Evolutionary conservation across 2,329 filamentous ascomycete genomes (phyloP), one percentile per base, ranked within the genome.

Genomic region (Fusarium mangiferae): DNA sequence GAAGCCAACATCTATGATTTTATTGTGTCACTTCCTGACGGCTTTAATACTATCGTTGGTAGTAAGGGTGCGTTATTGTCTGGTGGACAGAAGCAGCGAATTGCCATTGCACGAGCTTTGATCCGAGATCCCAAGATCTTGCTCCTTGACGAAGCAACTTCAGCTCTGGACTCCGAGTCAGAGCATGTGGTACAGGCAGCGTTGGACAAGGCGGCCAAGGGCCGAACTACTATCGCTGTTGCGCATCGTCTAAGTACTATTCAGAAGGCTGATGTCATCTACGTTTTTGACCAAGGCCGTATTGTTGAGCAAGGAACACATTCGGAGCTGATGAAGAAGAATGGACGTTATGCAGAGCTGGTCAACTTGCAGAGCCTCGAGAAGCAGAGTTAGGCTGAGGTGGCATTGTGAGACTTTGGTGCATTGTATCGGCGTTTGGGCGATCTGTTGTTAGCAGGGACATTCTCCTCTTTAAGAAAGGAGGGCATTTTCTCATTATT

Each of bases 1-100:
- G 94, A 98, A 80, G 93, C 95, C 75, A 97, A 97, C 80, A 97
- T 97, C 74, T 95, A 95, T 83, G 94, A 97, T 78, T 97, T 97
- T 80, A 95, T 98, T 84, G 86, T 94, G 76, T 96, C 93, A 9
- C 86, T 97, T 24, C 94, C 94, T 2, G 94, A 97, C 5, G 95
- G 94, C 22, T 95, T 98, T 84, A 89, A 91, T 78, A 98, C 95
- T 0, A 80, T 95, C 5, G 95, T 97, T 36, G 96, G 96, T 35
- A 93, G 89, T 81, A 97, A 98, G 84, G 96, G 96, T 49, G 89
- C 90, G 22, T 89, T 98, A 80, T 85, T 98, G 22, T 95, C 92
- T 5, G 96, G 96, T 62, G 96, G 96, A 0, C 96, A 98, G 83
- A 98, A 98, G 81, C 96, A 98, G 83, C 93, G 96, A 68, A 92